Evolutionary conservation across 1,284 basidiomycete species (phyloP).

Genomic region (Cryptococcus maquisensis): DNA sequence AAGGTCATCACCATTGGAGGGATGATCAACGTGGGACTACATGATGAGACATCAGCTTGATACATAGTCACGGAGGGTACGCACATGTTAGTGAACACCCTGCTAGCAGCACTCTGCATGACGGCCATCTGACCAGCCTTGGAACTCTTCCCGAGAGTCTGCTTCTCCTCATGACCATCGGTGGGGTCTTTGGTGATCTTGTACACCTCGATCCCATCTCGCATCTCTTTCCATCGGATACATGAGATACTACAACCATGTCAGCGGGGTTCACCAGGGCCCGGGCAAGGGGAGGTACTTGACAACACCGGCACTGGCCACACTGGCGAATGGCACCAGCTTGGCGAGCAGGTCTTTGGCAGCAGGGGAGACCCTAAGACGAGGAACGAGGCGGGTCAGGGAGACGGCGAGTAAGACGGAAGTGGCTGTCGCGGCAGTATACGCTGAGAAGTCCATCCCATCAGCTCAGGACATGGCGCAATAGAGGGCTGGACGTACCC

Average conservation of each 20-base stretch:
- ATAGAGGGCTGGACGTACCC: constrained; percentile 16
- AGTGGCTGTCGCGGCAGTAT: constrained; percentile 52
- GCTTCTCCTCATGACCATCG: constrained; percentile 35
- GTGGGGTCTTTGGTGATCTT: constrained; percentile 26
- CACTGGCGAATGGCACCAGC: constrained; percentile 54
- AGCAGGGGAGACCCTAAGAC: constrained; percentile 35
- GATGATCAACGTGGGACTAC: constrained; percentile 54
- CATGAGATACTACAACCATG: constrained; percentile 45
- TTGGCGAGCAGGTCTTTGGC: constrained; percentile 47
- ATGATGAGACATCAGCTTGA: background rate
- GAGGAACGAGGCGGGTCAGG: constrained; percentile 51
- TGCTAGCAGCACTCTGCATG: constrained; percentile 52
- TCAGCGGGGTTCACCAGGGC: background rate
- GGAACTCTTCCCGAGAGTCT: constrained; percentile 49
- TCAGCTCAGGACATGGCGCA: background rate
- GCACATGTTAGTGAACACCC: constrained; percentile 55
- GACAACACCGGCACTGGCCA: constrained; percentile 53
- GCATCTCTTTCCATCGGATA: constrained; percentile 58
- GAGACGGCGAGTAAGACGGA: constrained; percentile 54
- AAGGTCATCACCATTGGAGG: constrained; percentile 53
- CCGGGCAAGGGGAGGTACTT: constrained; percentile 37
- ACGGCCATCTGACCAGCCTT: constrained; percentile 53
- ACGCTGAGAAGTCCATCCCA: constrained; percentile 37
- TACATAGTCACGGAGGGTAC: constrained; percentile 15
- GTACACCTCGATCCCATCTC: constrained; percentile 54